A percentile compares a stretch with the other conserved stretches of the same genome.
Evolutionary conservation across 2,329 filamentous ascomycete genomes (phyloP).

Genomic region (Fusarium napiforme): DNA sequence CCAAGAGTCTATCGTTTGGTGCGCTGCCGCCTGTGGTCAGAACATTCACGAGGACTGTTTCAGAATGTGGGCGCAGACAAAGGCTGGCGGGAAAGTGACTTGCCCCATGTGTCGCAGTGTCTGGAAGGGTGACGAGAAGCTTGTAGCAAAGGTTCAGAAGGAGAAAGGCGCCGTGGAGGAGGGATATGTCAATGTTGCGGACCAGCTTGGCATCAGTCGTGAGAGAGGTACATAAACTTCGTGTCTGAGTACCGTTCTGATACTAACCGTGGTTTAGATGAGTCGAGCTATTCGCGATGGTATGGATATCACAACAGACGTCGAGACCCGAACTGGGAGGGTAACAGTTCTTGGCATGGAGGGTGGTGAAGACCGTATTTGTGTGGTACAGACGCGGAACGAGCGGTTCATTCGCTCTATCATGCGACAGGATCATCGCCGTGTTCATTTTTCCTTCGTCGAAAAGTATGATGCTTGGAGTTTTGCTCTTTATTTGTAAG

Average conservation of each 20-base stretch:
- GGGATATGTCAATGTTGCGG: slow-evolving; percentile 71
- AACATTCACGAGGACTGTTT: slow-evolving; percentile 67
- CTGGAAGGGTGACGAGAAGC: slow-evolving; percentile 61
- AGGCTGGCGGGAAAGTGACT: slow-evolving; percentile 55
- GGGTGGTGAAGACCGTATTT: background rate
- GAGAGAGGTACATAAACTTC: slow-evolving; percentile 56
- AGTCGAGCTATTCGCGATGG: slow-evolving; percentile 30
- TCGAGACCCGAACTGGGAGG: background rate
- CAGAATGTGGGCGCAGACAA: slow-evolving; percentile 63
- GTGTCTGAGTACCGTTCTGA: background rate
- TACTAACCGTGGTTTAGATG: slow-evolving; percentile 20
- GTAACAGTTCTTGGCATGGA: background rate
- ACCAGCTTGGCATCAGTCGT: slow-evolving; percentile 67
- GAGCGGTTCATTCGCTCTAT: background rate
- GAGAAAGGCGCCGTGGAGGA: slow-evolving; percentile 58
- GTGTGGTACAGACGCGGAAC: background rate
- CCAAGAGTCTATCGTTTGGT: slow-evolving; percentile 59
- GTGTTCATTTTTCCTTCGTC: background rate
- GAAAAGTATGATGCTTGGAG: background rate
- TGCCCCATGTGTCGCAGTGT: slow-evolving; percentile 70
- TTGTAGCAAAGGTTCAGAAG: slow-evolving; percentile 57
- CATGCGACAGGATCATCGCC: background rate
- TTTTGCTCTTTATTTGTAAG: background rate
- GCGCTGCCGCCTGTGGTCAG: slow-evolving; percentile 62
- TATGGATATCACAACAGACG: slow-evolving; percentile 11